phyloP scores from a whole-genome alignment of 768 basidiomycete genomes.

The Trametes villosa region DNA sequence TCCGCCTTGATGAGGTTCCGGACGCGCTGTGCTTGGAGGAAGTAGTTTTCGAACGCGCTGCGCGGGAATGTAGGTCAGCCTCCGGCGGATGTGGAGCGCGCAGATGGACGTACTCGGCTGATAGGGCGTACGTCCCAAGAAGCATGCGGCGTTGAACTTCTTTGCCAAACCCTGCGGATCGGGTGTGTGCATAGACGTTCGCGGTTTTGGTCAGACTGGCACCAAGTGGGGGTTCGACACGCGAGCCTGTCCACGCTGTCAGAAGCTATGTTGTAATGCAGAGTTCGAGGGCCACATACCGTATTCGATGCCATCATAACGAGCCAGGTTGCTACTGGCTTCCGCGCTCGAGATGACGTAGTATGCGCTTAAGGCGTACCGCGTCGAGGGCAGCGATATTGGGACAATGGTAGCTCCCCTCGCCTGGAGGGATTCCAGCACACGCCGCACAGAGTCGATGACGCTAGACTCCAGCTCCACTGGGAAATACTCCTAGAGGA shows the following conservation, averaged over 20 bases:
- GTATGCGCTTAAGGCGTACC: conserved; percentile 87
- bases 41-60: conserved; percentile 98
- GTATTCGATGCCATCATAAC: conserved; percentile 88
- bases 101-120: conserved; percentile 67
- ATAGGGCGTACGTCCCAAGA: conserved; percentile 89
- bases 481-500: conserved; percentile 77
- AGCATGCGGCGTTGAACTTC: conserved; percentile 90
- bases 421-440: conserved; percentile 46
- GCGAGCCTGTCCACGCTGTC: conserved; percentile 47
- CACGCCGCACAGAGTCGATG: conserved; percentile 46
- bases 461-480: conserved; percentile 57
- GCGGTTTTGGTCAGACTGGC: conserved; percentile 53
- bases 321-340: conserved; percentile 88
- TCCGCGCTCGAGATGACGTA: conserved; percentile 96
- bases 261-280: neutral
- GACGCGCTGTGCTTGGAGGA: conserved; percentile 87
- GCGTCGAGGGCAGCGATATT: conserved; percentile 71
- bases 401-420: conserved; percentile 72
- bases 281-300: conserved; percentile 46
- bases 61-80: neutral
- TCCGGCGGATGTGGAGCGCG: neutral
- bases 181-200: conserved; percentile 63
- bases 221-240: conserved; percentile 47
- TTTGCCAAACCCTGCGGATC: conserved; percentile 73
- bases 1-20: conserved; percentile 73